Evolutionary conservation across 257 asterid genomes (phyloP).

Genomic region (Nemophila menziesii): DNA sequence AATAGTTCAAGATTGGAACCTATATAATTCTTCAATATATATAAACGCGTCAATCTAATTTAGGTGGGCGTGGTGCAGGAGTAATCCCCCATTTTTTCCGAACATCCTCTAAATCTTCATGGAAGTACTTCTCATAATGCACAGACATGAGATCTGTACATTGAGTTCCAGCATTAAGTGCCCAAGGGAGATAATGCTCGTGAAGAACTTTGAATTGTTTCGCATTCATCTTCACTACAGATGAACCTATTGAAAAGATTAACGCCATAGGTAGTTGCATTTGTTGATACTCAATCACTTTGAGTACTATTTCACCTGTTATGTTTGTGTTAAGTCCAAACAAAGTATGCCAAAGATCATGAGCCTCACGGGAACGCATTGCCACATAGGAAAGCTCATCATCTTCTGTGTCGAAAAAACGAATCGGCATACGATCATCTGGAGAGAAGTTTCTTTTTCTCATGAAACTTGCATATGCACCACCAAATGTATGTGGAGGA

Average conservation of each 20-base stretch:
- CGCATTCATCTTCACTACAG: slow-evolving; percentile 52
- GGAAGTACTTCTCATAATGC: slow-evolving; percentile 76
- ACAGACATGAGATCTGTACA: slow-evolving; percentile 75
- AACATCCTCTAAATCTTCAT: slow-evolving; percentile 78
- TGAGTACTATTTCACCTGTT: slow-evolving; percentile 77
- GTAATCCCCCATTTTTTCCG: slow-evolving; percentile 63
- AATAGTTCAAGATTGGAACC: no score
- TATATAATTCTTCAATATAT: no score
- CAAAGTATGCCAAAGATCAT: slow-evolving; percentile 89
- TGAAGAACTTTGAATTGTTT: slow-evolving; percentile 60
- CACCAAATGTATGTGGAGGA: slow-evolving; percentile 78
- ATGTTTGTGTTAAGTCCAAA: slow-evolving; percentile 78
- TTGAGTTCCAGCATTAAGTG: slow-evolving; percentile 57
- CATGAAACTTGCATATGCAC: slow-evolving; percentile 92
- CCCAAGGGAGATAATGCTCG: slow-evolving; percentile 93
- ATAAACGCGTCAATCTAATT: no score
- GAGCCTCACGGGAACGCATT: slow-evolving; percentile 94
- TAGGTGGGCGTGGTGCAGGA: slow-evolving; percentile 43
- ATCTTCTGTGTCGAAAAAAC: slow-evolving; percentile 58
- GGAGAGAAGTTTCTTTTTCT: slow-evolving; percentile 90
- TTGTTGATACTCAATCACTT: slow-evolving; percentile 86
- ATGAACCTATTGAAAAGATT: slow-evolving; percentile 74
- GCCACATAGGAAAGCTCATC: slow-evolving; percentile 85
- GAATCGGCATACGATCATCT: slow-evolving; percentile 81
- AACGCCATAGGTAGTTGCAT: slow-evolving; percentile 89